Evolutionary conservation across 148 eudicot genomes (phyloP).

Genomic region (Diospyros lotus): DNA sequence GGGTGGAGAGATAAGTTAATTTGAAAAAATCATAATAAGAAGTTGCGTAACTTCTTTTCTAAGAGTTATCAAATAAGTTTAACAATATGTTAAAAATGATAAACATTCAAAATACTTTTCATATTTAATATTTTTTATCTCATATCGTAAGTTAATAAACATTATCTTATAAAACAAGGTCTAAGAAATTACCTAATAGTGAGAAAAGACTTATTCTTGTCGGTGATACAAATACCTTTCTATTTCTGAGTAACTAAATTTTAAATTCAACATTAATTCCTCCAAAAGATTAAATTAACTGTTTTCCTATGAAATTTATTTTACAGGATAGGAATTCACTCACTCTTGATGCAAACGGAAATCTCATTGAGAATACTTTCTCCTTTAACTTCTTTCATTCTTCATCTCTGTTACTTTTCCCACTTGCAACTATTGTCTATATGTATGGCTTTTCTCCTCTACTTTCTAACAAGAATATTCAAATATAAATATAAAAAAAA

Average conservation of each 20-base stretch:
- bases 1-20: not conserved
- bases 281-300: not conserved
- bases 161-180: too few relatives aligned
- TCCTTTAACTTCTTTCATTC: not conserved
- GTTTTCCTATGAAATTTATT: not conserved
- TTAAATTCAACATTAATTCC: not conserved
- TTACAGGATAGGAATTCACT: not conserved
- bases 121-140: too few relatives aligned
- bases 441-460: not conserved
- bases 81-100: too few relatives aligned
- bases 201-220: not conserved
- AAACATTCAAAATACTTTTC: too few relatives aligned
- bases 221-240: not conserved
- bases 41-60: too few relatives aligned
- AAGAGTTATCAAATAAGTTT: too few relatives aligned
- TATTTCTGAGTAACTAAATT: not conserved
- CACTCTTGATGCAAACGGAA: not conserved
- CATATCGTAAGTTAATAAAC: too few relatives aligned
- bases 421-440: not conserved
- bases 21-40: too few relatives aligned
- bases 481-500: not conserved
- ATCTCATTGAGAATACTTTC: not conserved
- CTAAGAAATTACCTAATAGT: too few relatives aligned
- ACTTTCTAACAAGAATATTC: not conserved
- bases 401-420: not conserved